Evolutionary conservation across 192 early-diverging fungal genomes (phyloP).

Genomic region (Nowakowskiella sp.): DNA sequence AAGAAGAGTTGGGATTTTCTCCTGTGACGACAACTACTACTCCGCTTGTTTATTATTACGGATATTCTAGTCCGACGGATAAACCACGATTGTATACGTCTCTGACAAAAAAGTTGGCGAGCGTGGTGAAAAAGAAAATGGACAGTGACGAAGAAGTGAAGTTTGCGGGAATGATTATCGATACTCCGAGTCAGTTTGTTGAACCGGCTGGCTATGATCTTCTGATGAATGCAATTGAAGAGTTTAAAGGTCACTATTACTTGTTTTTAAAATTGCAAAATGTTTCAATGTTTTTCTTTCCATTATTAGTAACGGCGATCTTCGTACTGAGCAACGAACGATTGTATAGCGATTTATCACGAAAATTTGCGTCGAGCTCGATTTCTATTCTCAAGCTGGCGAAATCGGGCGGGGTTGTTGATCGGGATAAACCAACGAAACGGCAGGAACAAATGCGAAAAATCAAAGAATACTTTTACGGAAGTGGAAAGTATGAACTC

Average conservation of each 20-base stretch:
- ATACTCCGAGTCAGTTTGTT: slow-evolving; percentile 72
- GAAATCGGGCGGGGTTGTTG: slow-evolving; percentile 91
- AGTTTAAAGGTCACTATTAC: slow-evolving; percentile 49
- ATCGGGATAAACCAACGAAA: slow-evolving; percentile 66
- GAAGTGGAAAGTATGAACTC: slow-evolving; percentile 62
- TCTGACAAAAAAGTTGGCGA: slow-evolving; percentile 54
- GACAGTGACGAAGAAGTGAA: slow-evolving; percentile 48
- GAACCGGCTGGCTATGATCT: slow-evolving; percentile 68
- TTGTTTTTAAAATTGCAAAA: neutral
- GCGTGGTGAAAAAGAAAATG: slow-evolving; percentile 54
- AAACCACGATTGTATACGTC: slow-evolving; percentile 76
- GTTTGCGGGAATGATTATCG: slow-evolving; percentile 71
- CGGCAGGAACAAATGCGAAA: slow-evolving; percentile 60
- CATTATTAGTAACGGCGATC: slow-evolving; percentile 61
- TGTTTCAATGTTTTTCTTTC: neutral
- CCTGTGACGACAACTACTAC: slow-evolving; percentile 59
- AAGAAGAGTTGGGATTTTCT: slow-evolving; percentile 69
- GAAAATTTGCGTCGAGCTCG: slow-evolving; percentile 39
- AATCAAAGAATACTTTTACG: slow-evolving; percentile 95
- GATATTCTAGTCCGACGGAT: slow-evolving; percentile 63
- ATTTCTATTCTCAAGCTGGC: slow-evolving; percentile 75
- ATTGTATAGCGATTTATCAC: slow-evolving; percentile 72
- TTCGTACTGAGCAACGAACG: slow-evolving; percentile 90
- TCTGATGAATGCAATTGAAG: slow-evolving; percentile 62
- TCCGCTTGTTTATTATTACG: slow-evolving; percentile 88